phyloP scores from a whole-genome alignment of 768 basidiomycete genomes.

The Amanita muscaria region DNA sequence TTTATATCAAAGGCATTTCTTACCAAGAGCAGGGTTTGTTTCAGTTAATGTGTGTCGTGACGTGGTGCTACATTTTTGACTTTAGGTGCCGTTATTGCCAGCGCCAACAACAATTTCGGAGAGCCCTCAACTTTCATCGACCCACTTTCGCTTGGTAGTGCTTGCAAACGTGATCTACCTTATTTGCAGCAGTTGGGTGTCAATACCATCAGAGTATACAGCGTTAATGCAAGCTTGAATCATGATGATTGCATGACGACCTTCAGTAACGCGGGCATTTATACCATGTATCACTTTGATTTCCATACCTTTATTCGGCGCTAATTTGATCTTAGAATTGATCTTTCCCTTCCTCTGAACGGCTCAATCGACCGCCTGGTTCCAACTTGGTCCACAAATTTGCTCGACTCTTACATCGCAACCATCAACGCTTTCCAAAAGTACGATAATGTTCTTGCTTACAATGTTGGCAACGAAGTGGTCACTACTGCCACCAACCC shows the following conservation, averaged over 20 bases:
- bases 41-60: not conserved
- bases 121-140: slow-evolving; percentile 75
- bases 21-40: slow-evolving; percentile 68
- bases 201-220: slow-evolving; percentile 81
- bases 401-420: slow-evolving; percentile 67
- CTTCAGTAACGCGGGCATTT: slow-evolving; percentile 74
- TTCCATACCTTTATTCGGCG: slow-evolving; percentile 2
- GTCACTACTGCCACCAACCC: slow-evolving; percentile 42
- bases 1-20: slow-evolving; percentile 84
- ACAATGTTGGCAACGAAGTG: slow-evolving; percentile 87
- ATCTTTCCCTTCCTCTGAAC: slow-evolving; percentile 76
- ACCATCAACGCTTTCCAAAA: slow-evolving; percentile 76
- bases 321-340: slow-evolving; percentile 47
- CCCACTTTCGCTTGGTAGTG: slow-evolving; percentile 57
- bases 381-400: slow-evolving; percentile 75
- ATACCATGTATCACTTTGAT: slow-evolving; percentile 61
- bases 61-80: not conserved
- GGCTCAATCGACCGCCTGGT: slow-evolving; percentile 70
- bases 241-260: slow-evolving; percentile 83
- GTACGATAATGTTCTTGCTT: slow-evolving; percentile 86
- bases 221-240: slow-evolving; percentile 72
- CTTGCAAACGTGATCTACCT: slow-evolving; percentile 74
- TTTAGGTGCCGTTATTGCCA: slow-evolving; percentile 33
- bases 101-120: slow-evolving; percentile 50
- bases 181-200: slow-evolving; percentile 67